Evolutionary conservation across 306 rosid genomes (phyloP).

Genomic region (Astragalus membranaceus): DNA sequence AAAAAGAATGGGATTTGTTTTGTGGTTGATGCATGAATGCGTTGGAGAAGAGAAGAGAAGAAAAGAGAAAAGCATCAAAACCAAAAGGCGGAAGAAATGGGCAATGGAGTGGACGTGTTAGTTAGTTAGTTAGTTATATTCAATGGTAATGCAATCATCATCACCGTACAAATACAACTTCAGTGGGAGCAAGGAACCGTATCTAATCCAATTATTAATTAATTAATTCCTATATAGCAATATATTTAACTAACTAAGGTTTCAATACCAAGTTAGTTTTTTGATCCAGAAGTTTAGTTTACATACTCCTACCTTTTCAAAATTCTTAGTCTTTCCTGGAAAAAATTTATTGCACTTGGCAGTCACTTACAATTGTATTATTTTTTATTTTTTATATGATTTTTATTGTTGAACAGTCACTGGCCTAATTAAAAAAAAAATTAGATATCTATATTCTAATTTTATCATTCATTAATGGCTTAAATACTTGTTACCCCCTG

Average conservation of each 20-base stretch:
- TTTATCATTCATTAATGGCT: too few species aligned
- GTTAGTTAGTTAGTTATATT: constrained; percentile 20
- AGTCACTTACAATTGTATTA: neutral
- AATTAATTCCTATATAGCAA: neutral
- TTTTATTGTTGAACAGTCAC: neutral
- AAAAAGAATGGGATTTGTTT: constrained; percentile 4
- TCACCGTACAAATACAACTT: neutral
- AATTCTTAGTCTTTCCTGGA: too few species aligned
- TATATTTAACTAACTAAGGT: neutral
- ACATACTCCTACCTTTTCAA: too few species aligned
- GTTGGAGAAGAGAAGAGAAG: neutral
- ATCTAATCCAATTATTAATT: neutral
- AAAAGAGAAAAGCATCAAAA: constrained; percentile 8
- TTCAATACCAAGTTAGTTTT: neutral
- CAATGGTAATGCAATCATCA: constrained; percentile 14
- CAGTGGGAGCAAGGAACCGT: neutral
- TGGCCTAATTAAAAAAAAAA: too few species aligned
- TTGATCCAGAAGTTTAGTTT: too few species aligned
- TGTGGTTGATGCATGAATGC: constrained; percentile 6
- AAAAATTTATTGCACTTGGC: too few species aligned
- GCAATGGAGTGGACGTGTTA: constrained; percentile 20
- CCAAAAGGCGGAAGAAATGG: constrained; percentile 39
- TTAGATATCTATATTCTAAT: too few species aligned
- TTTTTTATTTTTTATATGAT: neutral
- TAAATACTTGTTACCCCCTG: too few species aligned